phyloP scores from a whole-genome alignment of 2,329 filamentous ascomycete species.

The Phyllosticta citriasiana region DNA sequence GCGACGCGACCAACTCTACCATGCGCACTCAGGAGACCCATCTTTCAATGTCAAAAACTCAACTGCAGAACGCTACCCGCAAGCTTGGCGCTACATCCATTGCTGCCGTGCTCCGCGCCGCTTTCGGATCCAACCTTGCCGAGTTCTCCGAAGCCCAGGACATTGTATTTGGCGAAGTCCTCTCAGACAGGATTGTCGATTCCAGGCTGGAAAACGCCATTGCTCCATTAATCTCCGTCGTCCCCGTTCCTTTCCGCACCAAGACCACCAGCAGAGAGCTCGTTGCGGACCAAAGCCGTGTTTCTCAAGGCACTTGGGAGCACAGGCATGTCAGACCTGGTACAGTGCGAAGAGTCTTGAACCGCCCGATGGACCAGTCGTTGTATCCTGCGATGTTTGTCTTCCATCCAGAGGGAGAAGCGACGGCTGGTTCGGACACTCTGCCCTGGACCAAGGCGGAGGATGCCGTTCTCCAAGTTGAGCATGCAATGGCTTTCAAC shows the following conservation, averaged over 20 bases:
- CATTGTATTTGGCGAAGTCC: slow-evolving; percentile 17
- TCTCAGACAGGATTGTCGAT: slow-evolving; percentile 20
- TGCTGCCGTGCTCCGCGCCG: slow-evolving; percentile 16
- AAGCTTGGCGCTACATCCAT: slow-evolving; percentile 14
- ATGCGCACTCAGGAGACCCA: slow-evolving; percentile 1
- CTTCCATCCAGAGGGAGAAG: slow-evolving; percentile 18
- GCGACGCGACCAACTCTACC: not conserved
- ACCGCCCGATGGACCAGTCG: slow-evolving; percentile 17
- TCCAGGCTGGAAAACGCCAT: slow-evolving; percentile 19
- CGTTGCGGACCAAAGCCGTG: slow-evolving; percentile 17
- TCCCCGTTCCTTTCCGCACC: slow-evolving; percentile 24
- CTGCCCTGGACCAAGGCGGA: slow-evolving; percentile 21
- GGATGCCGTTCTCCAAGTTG: slow-evolving; percentile 28
- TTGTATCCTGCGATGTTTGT: slow-evolving; percentile 27
- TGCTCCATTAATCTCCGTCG: slow-evolving; percentile 24
- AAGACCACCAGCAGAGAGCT: slow-evolving; percentile 18
- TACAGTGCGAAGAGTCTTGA: slow-evolving; percentile 20
- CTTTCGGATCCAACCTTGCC: slow-evolving; percentile 16
- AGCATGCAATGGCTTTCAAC: slow-evolving; percentile 33
- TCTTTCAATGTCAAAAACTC: not conserved
- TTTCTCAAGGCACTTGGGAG: slow-evolving; percentile 19
- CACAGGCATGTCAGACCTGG: slow-evolving; percentile 22
- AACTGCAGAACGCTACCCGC: slow-evolving; percentile 11
- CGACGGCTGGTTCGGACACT: not conserved
- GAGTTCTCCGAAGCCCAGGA: slow-evolving; percentile 13